A percentile compares a stretch with the other conserved stretches of the same genome.
Evolutionary conservation across 352 stramenopile species (phyloP).

Genomic region (Phytophthora cryptogea): DNA sequence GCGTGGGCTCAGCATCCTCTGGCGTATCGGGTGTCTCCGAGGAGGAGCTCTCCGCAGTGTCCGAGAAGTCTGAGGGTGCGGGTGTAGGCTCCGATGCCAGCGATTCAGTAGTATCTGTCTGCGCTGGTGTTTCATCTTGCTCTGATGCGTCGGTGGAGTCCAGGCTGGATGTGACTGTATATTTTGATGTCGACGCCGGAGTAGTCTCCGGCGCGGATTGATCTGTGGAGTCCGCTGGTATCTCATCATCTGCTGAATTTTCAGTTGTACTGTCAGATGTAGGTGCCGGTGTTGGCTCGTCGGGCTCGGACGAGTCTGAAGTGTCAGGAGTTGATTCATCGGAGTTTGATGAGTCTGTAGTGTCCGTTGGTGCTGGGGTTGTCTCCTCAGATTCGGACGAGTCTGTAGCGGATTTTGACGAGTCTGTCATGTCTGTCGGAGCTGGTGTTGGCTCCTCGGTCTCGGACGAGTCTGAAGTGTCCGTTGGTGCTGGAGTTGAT

Average conservation of each 20-base stretch:
- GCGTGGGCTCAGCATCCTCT: not conserved
- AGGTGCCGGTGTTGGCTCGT: not conserved
- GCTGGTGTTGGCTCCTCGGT: not conserved
- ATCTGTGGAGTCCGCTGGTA: not conserved
- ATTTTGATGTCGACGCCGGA: not conserved
- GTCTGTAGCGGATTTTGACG: no score
- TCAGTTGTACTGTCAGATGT: not conserved
- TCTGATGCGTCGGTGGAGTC: not conserved
- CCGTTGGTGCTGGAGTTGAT: not conserved
- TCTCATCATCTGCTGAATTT: not conserved
- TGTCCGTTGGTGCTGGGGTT: slow-evolving; percentile 12
- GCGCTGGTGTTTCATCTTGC: slow-evolving; percentile 1
- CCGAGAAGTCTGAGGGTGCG: not conserved
- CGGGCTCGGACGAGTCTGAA: not conserved
- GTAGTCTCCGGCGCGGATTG: not conserved
- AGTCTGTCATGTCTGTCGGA: not conserved
- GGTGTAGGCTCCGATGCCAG: not conserved
- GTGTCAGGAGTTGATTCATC: not conserved
- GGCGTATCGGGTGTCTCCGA: not conserved
- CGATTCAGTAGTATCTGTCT: not conserved
- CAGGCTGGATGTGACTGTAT: not conserved
- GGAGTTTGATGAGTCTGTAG: not conserved
- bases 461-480: not conserved
- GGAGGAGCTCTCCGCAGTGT: not conserved
- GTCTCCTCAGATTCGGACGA: not conserved